phyloP scores from a whole-genome alignment of 192 early-diverging fungal genomes.

The Jimgerdemannia flammicorona region DNA sequence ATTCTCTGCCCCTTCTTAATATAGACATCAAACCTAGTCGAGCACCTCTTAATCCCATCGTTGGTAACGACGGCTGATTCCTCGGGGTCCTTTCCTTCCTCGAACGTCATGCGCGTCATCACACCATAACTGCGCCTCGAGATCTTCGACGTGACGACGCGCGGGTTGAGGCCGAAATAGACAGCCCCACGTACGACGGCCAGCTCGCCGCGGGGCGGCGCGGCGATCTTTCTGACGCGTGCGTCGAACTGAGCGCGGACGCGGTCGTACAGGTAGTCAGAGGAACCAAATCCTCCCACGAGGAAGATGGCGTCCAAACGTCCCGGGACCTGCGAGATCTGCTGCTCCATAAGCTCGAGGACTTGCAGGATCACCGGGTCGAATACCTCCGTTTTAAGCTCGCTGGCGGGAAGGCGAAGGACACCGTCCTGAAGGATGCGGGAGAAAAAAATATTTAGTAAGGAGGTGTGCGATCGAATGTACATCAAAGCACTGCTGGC shows the following conservation, averaged over 20 bases:
- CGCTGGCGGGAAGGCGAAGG: conserved; percentile 22
- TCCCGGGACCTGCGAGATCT: conserved; percentile 27
- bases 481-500: neutral
- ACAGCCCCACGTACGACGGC: conserved; percentile 50
- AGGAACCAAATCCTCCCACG: conserved; percentile 53
- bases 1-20: conserved; percentile 33
- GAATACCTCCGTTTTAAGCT: conserved; percentile 43
- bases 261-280: conserved; percentile 32
- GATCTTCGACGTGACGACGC: conserved; percentile 30
- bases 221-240: conserved; percentile 22
- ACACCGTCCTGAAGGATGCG: conserved; percentile 16
- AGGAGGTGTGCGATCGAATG: no score
- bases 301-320: conserved; percentile 40
- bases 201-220: conserved; percentile 40
- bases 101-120: conserved; percentile 36
- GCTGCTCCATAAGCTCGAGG: conserved; percentile 33
- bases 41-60: conserved; percentile 37
- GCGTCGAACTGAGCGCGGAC: conserved; percentile 26
- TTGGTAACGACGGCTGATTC: conserved; percentile 30
- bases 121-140: conserved; percentile 39
- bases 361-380: conserved; percentile 37
- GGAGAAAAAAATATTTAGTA: neutral
- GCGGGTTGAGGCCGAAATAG: conserved; percentile 28
- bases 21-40: conserved; percentile 34
- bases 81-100: conserved; percentile 36